Evolutionary conservation across 345 rosid species (phyloP).

Genomic region (Streptanthus diversifolius): DNA sequence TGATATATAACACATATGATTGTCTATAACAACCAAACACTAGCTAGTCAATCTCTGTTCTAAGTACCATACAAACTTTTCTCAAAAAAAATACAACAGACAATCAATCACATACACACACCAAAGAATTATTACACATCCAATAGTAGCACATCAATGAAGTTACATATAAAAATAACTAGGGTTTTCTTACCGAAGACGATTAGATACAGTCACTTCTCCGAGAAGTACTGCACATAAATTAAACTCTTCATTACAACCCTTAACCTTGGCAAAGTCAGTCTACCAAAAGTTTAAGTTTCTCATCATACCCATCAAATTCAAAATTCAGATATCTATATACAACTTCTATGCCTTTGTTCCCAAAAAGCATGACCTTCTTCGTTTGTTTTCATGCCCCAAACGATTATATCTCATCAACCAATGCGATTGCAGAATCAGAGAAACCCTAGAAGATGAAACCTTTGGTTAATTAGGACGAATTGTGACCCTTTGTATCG

Average conservation of each 20-base stretch:
- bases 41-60: slow-evolving; percentile 6
- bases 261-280: slow-evolving; percentile 14
- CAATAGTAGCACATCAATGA: slow-evolving; percentile 3
- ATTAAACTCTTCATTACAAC: slow-evolving; percentile 11
- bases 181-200: slow-evolving; percentile 8
- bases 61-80: slow-evolving; percentile 6
- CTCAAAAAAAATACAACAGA: neutral
- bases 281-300: slow-evolving; percentile 5
- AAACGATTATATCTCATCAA: slow-evolving; percentile 7
- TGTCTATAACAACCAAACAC: neutral
- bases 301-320: slow-evolving; percentile 11
- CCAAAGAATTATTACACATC: slow-evolving; percentile 21
- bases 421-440: neutral
- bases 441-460: neutral
- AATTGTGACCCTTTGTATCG: slow-evolving; percentile 27
- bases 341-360: slow-evolving; percentile 1
- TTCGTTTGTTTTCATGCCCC: slow-evolving; percentile 8
- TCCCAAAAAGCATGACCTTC: neutral
- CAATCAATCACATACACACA: slow-evolving; percentile 13
- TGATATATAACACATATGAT: neutral
- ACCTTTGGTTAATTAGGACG: neutral
- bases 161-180: slow-evolving; percentile 24
- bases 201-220: slow-evolving; percentile 28
- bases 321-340: neutral
- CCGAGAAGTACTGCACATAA: slow-evolving; percentile 26